These are phyloP conservation scores for Plantago ovata DNA, from an alignment of 257 asterid species.

Conservation along the genomic window DNA sequence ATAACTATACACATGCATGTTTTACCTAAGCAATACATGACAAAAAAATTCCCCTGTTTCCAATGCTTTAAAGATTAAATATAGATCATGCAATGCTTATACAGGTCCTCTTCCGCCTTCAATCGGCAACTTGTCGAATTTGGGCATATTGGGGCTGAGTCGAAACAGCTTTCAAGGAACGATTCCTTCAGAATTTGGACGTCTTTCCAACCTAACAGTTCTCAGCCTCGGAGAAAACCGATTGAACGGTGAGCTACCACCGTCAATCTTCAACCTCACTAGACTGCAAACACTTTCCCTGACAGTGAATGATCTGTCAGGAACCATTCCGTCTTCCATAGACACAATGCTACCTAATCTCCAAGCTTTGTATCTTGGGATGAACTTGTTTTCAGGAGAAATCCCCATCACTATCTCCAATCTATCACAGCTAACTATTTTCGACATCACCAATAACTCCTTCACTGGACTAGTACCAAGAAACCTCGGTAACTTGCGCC, in stretches of 20 bases:
- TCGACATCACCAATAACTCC: slow-evolving; percentile 1
- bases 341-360: slow-evolving; percentile 19
- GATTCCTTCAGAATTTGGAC: slow-evolving; percentile 19
- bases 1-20: not conserved
- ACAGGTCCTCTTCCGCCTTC: slow-evolving; percentile 23
- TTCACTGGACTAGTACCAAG: slow-evolving; percentile 23
- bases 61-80: not conserved
- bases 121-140: slow-evolving; percentile 19
- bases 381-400: slow-evolving; percentile 13
- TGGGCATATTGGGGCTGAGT: not conserved
- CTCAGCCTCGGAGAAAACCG: not conserved
- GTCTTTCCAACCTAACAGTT: not conserved
- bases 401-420: slow-evolving; percentile 21
- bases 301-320: not conserved
- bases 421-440: not conserved
- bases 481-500: slow-evolving; percentile 18
- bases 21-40: not conserved
- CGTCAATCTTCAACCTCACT: slow-evolving; percentile 27
- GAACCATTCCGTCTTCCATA: slow-evolving; percentile 16
- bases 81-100: not conserved
- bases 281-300: slow-evolving; percentile 1
- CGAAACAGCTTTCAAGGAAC: slow-evolving; percentile 9
- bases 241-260: slow-evolving; percentile 19
- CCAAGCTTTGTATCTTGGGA: not conserved
- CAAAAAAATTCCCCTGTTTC: no score